Base-by-base conservation (phyloP, 1,284 basidiomycete species). In the Porphyrellus sp. region DNA sequence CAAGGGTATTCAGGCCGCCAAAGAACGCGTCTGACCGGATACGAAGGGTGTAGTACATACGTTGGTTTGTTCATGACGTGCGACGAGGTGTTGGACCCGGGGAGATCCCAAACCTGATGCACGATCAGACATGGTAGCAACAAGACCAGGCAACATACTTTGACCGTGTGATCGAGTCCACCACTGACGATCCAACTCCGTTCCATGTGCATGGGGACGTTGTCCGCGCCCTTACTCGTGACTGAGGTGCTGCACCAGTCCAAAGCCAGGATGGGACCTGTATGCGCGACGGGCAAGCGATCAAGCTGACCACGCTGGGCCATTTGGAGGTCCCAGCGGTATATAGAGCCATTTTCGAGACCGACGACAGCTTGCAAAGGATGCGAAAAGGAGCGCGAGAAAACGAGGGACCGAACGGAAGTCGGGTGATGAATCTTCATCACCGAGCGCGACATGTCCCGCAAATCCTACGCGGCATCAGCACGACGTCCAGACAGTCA, bases 1-100 rank as follows among this genome's bases (percentile, higher is more conserved):
- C 89, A 92, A 18, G 87, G 82, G 63, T 89, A 86, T 1, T 78
- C 78, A 0, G 91, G 91, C 18, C 92, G 79, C 91, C 91, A 95
- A 8, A 81, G 71, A 12, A 92, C 80, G 16, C 81, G 80, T 15
- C 88, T 81, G 12, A 93, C 79, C 1, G 89, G 85, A 59, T 83
- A 87, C 0, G 89, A 80, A 0, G 90, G 84, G 58, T 90, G 86
- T 0, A 95, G 75, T 0, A 81, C 82, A 63, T 93, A 92, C 0
- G 77, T 76, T 0, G 89, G 85, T 49, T 79, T 80, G 50, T 76
- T 77, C 0, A 81, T 74, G 31, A 85, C 79, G 56, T 81, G 82
- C 3, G 74, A 68, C 20, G 71, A 74, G 8, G 74, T 71, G 55
- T 70, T 73, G 11, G 77, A 71, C 5, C 77, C 68, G 0, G 77